phyloP scores from a whole-genome alignment of 768 basidiomycete genomes.

The Tremella yokohamensis region DNA sequence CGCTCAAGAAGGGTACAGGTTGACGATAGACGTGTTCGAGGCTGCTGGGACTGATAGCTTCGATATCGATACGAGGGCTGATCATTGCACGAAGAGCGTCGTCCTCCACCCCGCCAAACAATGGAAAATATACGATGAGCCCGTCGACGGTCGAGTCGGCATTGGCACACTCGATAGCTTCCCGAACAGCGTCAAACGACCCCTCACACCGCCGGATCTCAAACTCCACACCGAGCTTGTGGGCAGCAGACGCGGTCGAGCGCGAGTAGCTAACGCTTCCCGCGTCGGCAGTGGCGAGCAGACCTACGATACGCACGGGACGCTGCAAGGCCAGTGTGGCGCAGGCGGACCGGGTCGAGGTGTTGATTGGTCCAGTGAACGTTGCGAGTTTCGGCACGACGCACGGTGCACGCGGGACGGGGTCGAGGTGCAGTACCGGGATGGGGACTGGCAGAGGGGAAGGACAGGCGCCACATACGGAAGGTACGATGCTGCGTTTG shows the following conservation, averaged over 20 bases:
- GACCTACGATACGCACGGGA: constrained; percentile 19
- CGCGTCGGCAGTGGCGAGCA: constrained; percentile 19
- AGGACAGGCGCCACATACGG: too few species aligned
- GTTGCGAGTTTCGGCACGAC: too few species aligned
- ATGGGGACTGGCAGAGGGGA: too few species aligned
- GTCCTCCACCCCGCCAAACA: constrained; percentile 19
- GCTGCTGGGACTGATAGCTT: constrained; percentile 14
- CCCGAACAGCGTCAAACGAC: constrained; percentile 5
- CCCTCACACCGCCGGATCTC: not conserved
- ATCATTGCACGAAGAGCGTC: constrained; percentile 19
- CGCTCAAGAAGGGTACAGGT: constrained; percentile 1
- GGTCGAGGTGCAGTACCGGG: too few species aligned
- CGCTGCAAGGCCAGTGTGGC: not conserved
- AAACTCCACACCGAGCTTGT: constrained; percentile 14
- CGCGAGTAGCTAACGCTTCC: constrained; percentile 23
- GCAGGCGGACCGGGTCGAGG: too few species aligned
- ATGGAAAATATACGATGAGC: constrained; percentile 20
- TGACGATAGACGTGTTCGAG: not conserved
- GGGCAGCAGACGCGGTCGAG: constrained; percentile 8
- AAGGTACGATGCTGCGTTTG: too few species aligned
- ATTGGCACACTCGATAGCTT: constrained; percentile 15
- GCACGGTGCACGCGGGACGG: too few species aligned
- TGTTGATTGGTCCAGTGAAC: too few species aligned
- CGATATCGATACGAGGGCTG: constrained; percentile 26
- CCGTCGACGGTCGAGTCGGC: constrained; percentile 18